These are phyloP conservation scores for Cercophora samala DNA, from an alignment of 495 filamentous ascomycete species.

Conservation along the genomic window DNA sequence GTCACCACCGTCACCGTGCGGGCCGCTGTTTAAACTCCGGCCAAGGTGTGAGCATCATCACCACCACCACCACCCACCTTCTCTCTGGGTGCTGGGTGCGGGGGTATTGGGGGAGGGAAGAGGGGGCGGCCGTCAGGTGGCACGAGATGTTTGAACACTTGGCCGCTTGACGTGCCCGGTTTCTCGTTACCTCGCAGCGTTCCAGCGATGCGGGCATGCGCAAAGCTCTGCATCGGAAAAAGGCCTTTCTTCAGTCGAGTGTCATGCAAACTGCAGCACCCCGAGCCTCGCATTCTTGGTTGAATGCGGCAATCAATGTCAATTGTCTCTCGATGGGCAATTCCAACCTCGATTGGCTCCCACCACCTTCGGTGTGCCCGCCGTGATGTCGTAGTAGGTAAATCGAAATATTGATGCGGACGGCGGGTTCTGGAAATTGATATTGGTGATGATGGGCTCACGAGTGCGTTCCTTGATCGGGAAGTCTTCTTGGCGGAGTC, in stretches of 20 bases:
- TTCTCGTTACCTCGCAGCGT: conserved; percentile 5
- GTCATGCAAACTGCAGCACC: not conserved
- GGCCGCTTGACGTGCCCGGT: conserved; percentile 1
- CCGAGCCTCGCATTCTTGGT: not conserved
- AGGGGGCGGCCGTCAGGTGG: not conserved
- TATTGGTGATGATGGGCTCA: not conserved
- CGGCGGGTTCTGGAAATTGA: conserved; percentile 1
- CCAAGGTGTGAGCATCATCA: conserved; percentile 1
- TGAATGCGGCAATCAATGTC: not conserved
- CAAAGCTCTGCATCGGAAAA: conserved; percentile 3
- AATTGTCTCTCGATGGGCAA: not conserved
- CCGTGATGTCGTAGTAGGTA: not conserved
- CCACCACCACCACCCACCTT: not conserved
- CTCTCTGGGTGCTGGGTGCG: not conserved
- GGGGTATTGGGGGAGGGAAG: not conserved
- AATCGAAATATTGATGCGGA: conserved; percentile 1
- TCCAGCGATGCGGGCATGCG: conserved; percentile 7
- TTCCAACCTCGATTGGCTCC: not conserved
- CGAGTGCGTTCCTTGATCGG: not conserved
- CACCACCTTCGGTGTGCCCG: not conserved
- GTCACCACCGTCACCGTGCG: conserved; percentile 7
- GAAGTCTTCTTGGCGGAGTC: not conserved
- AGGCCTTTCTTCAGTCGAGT: not conserved
- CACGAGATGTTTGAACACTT: not conserved
- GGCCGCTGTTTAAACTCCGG: conserved; percentile 13